A percentile compares a stretch with the other conserved stretches of the same genome.
phyloP scores from a whole-genome alignment of 495 filamentous ascomycete species.

The Penicillium turbatum region DNA sequence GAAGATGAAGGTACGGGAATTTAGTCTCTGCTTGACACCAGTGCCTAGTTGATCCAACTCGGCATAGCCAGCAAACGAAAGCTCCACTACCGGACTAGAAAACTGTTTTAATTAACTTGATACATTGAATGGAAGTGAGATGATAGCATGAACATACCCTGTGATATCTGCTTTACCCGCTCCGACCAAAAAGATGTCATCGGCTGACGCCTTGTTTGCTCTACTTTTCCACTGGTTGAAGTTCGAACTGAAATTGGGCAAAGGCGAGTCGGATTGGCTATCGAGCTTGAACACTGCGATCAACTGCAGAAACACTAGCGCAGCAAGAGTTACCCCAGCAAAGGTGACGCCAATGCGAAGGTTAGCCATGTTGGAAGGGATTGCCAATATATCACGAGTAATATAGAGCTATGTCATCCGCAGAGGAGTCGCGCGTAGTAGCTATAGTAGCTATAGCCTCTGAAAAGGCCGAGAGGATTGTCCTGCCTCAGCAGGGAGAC shows the following conservation, averaged over 20 bases:
- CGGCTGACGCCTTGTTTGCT: slow-evolving; percentile 21
- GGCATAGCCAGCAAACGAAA: slow-evolving; percentile 92
- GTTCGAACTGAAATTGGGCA: slow-evolving; percentile 11
- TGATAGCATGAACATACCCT: slow-evolving; percentile 48
- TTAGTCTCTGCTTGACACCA: slow-evolving; percentile 83
- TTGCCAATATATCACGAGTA: not conserved
- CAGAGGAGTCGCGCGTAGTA: not conserved
- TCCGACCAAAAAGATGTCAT: slow-evolving; percentile 71
- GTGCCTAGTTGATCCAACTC: slow-evolving; percentile 79
- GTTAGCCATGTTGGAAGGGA: slow-evolving; percentile 27
- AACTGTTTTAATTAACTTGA: not conserved
- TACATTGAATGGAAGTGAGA: not conserved
- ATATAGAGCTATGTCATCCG: slow-evolving; percentile 6
- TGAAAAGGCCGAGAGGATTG: not conserved
- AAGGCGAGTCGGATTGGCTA: slow-evolving; percentile 14
- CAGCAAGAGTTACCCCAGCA: slow-evolving; percentile 21
- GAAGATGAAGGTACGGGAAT: slow-evolving; percentile 88
- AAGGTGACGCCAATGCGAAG: slow-evolving; percentile 24
- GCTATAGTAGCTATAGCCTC: not conserved
- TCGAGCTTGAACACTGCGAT: slow-evolving; percentile 20
- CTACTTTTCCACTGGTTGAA: slow-evolving; percentile 25
- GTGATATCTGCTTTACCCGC: slow-evolving; percentile 95
- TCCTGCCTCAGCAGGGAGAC: not conserved
- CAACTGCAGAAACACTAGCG: slow-evolving; percentile 32
- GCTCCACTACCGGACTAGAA: slow-evolving; percentile 72